Base-by-base conservation (phyloP, 1,284 basidiomycete species). In the Dichomitus squalens region DNA sequence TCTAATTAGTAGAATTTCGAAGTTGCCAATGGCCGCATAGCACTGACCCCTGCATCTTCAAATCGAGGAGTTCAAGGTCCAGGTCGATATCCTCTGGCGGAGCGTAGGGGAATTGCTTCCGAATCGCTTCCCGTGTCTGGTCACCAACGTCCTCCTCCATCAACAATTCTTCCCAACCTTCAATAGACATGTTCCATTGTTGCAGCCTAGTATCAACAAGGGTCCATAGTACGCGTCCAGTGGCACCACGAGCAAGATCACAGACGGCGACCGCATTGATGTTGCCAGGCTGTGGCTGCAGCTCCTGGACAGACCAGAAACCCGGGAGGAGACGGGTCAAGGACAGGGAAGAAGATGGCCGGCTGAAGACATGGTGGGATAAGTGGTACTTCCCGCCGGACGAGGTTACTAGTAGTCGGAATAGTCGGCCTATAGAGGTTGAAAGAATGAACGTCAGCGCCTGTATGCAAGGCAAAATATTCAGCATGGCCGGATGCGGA, bases 61-160 rank as follows among this genome's bases (percentile, higher is more conserved):
- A 61, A 71, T 91, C 89, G 43, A 90, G 71, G 38, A 91, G 70
- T 64, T 92, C 90, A 9, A 91, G 71, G 64, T 90, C 88, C 43
- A 88, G 66, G 40, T 76, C 76, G 7, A 71, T 63, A 53, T 84
- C 77, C 52, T 79, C 71, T n/a, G 68, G 51, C 49, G 77, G 69
- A 46, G 75, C 61, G 57, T 64, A 52, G 0, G 68, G 72, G 58
- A 84, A 77, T 12, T 74, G 72, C 27, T 75, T 72, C 53, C 77
- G 73, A 14, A 87, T 67, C 11, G 81, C 79, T 1, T 69, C 63
- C 11, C 74, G 70, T 16, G 82, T 71, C 11, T 78, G 66, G 7
- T 66, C 73, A 0, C 76, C 73, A 12, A 90, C 64, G 57, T 89
- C 84, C 44, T 75, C 72, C 58, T 90, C 85, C 34, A 79, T 57